phyloP scores from a whole-genome alignment of 176 grass and related monocot species.

The Raddia distichophylla region DNA sequence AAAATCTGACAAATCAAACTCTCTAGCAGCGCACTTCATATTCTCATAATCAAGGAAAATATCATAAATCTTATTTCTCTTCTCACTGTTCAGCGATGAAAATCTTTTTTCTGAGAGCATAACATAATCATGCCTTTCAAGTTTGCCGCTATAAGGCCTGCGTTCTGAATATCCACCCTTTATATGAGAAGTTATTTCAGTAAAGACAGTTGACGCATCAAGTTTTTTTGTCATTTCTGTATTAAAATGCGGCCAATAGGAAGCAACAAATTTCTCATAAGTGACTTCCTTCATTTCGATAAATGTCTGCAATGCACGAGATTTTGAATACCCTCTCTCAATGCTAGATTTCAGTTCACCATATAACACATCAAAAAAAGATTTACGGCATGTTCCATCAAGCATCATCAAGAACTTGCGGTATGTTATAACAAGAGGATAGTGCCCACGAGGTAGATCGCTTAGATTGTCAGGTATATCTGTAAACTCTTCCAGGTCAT shows the following conservation, averaged over 20 bases:
- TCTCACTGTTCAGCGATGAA: conserved; percentile 57
- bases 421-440: conserved; percentile 80
- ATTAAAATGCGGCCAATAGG: conserved; percentile 83
- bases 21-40: conserved; percentile 52
- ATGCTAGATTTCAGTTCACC: conserved; percentile 40
- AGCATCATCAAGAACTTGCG: conserved; percentile 87
- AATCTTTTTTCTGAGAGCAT: conserved; percentile 67
- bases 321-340: conserved; percentile 56
- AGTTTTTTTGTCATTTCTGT: conserved; percentile 65
- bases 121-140: conserved; percentile 61
- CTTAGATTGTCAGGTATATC: conserved; percentile 70
- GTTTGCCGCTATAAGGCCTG: conserved; percentile 8
- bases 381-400: conserved; percentile 68
- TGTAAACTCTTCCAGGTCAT: conserved; percentile 61
- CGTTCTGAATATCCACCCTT: conserved; percentile 50
- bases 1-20: conserved; percentile 92
- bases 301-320: conserved; percentile 50
- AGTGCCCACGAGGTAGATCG: conserved; percentile 43
- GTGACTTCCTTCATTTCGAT: conserved; percentile 78
- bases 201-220: conserved; percentile 79
- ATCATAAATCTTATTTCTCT: conserved; percentile 67
- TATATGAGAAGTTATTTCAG: conserved; percentile 92
- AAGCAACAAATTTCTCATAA: conserved; percentile 73
- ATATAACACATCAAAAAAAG: conserved; percentile 73
- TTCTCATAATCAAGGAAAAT: conserved; percentile 83